A percentile compares a stretch with the other conserved stretches of the same genome.
Evolutionary conservation across 2,329 filamentous ascomycete species (phyloP).

Genomic region (Coniochaeta sp.): DNA sequence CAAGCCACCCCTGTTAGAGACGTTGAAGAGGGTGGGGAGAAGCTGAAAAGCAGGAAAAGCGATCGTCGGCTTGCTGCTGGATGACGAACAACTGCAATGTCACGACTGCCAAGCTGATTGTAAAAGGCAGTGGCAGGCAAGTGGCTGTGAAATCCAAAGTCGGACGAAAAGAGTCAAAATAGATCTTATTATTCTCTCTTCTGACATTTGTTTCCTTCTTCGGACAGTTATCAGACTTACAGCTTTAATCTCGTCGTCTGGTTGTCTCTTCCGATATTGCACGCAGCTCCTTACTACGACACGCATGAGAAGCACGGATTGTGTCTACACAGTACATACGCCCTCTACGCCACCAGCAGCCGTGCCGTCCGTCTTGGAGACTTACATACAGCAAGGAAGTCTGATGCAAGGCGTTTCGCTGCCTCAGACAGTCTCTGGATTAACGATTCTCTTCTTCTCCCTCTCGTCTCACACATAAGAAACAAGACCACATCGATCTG

Average conservation of each 20-base stretch:
- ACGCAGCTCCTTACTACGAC: not conserved
- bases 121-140: not conserved
- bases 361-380: not conserved
- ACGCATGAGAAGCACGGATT: not conserved
- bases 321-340: not conserved
- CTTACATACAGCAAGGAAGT: not conserved
- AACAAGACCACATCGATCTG: not conserved
- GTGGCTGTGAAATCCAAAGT: not conserved
- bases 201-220: not conserved
- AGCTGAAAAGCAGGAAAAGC: conserved; percentile 1
- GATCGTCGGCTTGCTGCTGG: not conserved
- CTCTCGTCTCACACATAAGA: not conserved
- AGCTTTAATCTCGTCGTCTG: not conserved
- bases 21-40: not conserved
- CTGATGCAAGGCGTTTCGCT: not conserved
- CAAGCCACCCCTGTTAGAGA: not conserved
- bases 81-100: not conserved
- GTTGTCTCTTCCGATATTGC: not conserved
- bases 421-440: not conserved
- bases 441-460: not conserved
- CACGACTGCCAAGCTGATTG: not conserved
- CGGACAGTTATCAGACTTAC: not conserved
- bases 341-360: not conserved
- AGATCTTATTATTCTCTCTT: not conserved
- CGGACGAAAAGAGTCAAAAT: not conserved